Conservation (phyloP, 805 yeast genomes). For the Kluyveromyces starmeri region DNA sequence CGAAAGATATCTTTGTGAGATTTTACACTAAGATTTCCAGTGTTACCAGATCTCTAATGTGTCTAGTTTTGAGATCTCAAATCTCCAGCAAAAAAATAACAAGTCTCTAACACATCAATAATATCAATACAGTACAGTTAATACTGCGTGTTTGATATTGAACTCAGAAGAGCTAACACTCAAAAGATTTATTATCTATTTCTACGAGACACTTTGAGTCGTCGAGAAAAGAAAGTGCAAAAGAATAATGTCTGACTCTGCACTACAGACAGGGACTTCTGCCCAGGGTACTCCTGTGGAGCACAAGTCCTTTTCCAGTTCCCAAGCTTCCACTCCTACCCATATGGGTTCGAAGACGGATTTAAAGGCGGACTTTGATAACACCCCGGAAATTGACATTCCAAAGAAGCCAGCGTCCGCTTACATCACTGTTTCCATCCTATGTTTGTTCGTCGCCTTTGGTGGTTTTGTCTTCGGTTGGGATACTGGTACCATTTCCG, state of each 20-base stretch:
- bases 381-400: constrained; percentile 10
- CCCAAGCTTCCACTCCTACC: constrained; percentile 24
- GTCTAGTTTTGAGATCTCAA: too few species aligned
- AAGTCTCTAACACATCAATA: too few species aligned
- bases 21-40: too few species aligned
- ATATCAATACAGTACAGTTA: too few species aligned
- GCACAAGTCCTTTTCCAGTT: constrained; percentile 8
- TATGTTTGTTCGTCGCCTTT: constrained; percentile 24
- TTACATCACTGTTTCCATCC: constrained; percentile 26
- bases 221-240: too few species aligned
- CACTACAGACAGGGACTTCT: constrained; percentile 6
- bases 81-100: too few species aligned
- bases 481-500: constrained; percentile 75
- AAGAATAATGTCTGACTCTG: constrained; percentile 7
- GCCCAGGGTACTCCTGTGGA: constrained; percentile 11
- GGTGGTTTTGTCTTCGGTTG: constrained; percentile 58
- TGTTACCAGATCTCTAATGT: too few species aligned
- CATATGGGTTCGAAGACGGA: constrained; percentile 26
- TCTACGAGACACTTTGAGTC: too few species aligned
- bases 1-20: too few species aligned
- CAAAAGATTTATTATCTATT: too few species aligned
- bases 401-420: constrained; percentile 31
- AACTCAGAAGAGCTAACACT: too few species aligned
- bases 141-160: too few species aligned
- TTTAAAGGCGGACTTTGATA: constrained; percentile 8